phyloP scores from a whole-genome alignment of 805 yeast species.

The Phaffomyces antillensis region DNA sequence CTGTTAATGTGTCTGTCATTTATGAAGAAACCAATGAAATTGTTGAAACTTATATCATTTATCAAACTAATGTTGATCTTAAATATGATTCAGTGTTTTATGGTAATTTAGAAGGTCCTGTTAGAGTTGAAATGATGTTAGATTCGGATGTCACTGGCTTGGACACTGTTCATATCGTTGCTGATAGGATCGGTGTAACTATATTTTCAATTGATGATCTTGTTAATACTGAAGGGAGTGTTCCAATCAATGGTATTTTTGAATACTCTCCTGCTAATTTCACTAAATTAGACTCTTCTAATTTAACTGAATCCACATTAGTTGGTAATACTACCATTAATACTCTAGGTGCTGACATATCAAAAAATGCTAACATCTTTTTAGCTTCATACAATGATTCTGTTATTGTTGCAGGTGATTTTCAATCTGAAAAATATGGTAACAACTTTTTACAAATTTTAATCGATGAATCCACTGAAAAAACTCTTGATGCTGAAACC shows the following conservation, averaged over 20 bases:
- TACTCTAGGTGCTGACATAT: conserved; percentile 26
- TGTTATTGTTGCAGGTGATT: conserved; percentile 44
- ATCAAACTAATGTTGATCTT: conserved; percentile 71
- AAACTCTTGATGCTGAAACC: conserved; percentile 16
- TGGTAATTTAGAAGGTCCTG: conserved; percentile 55
- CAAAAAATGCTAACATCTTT: conserved; percentile 34
- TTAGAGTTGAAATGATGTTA: conserved; percentile 38
- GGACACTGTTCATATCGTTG: conserved; percentile 51
- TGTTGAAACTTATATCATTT: conserved; percentile 41
- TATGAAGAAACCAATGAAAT: conserved; percentile 32
- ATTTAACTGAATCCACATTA: conserved; percentile 16
- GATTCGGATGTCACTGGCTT: conserved; percentile 24
- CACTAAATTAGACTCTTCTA: conserved; percentile 28
- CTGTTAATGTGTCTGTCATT: conserved; percentile 66
- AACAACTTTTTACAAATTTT: conserved; percentile 31
- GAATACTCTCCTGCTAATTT: conserved; percentile 75
- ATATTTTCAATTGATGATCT: conserved; percentile 40
- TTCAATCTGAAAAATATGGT: conserved; percentile 28
- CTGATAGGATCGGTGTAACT: conserved; percentile 53
- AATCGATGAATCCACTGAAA: conserved; percentile 17
- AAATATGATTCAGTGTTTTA: conserved; percentile 74
- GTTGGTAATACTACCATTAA: conserved; percentile 44
- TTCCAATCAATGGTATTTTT: conserved; percentile 66
- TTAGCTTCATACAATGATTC: conserved; percentile 26
- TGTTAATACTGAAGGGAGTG: conserved; percentile 25